These are phyloP conservation scores for Phylloporus sp. DNA, from an alignment of 768 basidiomycete genomes.

Conservation along the genomic window DNA sequence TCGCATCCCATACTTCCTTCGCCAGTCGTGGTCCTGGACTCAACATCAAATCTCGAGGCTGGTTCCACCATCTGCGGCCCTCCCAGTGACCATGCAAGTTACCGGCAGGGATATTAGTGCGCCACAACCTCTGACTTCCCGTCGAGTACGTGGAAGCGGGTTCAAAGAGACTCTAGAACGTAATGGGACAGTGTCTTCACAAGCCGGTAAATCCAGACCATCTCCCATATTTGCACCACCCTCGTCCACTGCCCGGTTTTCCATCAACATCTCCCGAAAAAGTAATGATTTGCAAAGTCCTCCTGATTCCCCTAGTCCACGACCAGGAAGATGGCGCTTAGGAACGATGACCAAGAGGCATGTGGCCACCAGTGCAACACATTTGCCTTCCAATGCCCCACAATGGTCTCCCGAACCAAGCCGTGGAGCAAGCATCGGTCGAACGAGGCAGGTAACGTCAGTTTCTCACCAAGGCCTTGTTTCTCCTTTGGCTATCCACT, in stretches of 20 bases:
- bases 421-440: conserved; percentile 39
- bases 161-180: conserved; percentile 21
- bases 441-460: conserved; percentile 37
- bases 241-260: conserved; percentile 24
- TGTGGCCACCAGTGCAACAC: conserved; percentile 36
- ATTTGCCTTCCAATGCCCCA: conserved; percentile 37
- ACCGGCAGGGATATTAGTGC: conserved; percentile 38
- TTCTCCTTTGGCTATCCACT: conserved; percentile 48
- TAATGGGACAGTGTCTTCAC: conserved; percentile 29
- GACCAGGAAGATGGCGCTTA: conserved; percentile 33
- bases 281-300: conserved; percentile 39
- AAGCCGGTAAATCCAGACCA: conserved; percentile 31
- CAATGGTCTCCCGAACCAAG: conserved; percentile 38
- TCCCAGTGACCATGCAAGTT: conserved; percentile 33
- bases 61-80: conserved; percentile 46
- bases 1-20: conserved; percentile 52
- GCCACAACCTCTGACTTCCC: conserved; percentile 34
- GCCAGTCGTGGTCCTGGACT: conserved; percentile 41
- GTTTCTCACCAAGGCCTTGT: conserved; percentile 37
- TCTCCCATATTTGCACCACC: conserved; percentile 29
- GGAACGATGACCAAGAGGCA: conserved; percentile 32
- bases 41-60: conserved; percentile 43
- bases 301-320: conserved; percentile 47
- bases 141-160: conserved; percentile 28
- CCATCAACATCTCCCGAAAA: conserved; percentile 34